Base-by-base conservation (phyloP, 2,329 filamentous ascomycete species). In the Pyrenophora tritici-repentis region DNA sequence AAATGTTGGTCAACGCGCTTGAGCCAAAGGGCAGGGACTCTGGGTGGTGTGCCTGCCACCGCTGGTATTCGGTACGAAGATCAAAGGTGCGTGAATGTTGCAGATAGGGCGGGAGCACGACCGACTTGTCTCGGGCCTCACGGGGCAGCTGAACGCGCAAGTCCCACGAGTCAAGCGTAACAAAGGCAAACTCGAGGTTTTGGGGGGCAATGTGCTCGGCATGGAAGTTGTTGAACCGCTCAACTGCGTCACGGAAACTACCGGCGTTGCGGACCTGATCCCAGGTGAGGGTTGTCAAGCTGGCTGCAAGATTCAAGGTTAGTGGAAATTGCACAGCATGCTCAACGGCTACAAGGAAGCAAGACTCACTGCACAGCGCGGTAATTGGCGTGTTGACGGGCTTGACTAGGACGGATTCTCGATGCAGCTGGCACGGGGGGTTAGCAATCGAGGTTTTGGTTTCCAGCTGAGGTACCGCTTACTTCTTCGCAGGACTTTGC, bases 351-450 rank as follows among this genome's bases (percentile, higher is more conserved):
- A 32, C 42, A 47, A 20, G 14, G 37, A 43, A 33, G 14, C 38
- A 43, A 33, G 18, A 66, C 92, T 87, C 88, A 97, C 92, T 99
- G 85, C 94, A 99, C 45, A 99, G 84, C 55, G 94, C 94, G 62
- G 94, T 99, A 73, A 99, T 99, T 48, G 94, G 94, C 38, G 94
- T 99, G 79, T 97, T 99, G 79, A 97, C 88, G 4, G 94, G 94
- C 79, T 97, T 97, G 68, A 99, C 94, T 36, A 99, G 89, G 46
- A 97, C 90, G 72, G 90, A 96, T 77, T 97, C 92, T 65, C 92
- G 91, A 76, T 95, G 89, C 65, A 97, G 82, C 94, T 99, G 74
- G 56, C 59, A 69, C 58, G 22, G 70, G 53, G 70, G 53, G 53
- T 52, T 41, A 52, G 49, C 49, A 42, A 34, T 47, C 29, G 43